Evolutionary conservation across 306 rosid genomes (phyloP).

Genomic region (Corylus americana): DNA sequence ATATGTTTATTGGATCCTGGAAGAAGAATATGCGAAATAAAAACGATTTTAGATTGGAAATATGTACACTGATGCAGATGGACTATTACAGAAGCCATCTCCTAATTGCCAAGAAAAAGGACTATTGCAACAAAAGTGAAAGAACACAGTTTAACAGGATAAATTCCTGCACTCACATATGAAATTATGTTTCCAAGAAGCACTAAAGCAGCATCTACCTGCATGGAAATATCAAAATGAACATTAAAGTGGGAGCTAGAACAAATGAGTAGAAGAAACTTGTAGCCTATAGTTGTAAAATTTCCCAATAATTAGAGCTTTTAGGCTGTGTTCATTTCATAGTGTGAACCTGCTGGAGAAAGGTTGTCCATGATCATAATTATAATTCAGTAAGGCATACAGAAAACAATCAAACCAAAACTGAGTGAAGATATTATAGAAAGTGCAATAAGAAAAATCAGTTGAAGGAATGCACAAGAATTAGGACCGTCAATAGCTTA

Average conservation of each 20-base stretch:
- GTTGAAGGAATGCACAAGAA: neutral
- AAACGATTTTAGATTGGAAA: neutral
- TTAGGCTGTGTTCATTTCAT: neutral
- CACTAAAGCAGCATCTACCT: conserved; percentile 81
- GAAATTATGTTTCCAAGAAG: conserved; percentile 80
- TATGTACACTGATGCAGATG: neutral
- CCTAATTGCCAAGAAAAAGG: neutral
- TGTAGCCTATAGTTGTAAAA: neutral
- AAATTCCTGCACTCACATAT: conserved; percentile 59
- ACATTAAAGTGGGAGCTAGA: conserved; percentile 20
- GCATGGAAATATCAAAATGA: conserved; percentile 38
- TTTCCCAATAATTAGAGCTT: neutral
- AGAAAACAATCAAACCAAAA: neutral
- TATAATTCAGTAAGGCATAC: neutral
- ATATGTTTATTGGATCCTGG: conserved; percentile 62
- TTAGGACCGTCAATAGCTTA: neutral
- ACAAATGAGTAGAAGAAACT: conserved; percentile 2
- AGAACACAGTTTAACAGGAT: conserved; percentile 9
- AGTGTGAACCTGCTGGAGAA: neutral
- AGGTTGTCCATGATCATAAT: neutral
- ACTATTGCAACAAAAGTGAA: neutral
- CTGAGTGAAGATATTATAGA: neutral
- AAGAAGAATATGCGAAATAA: conserved; percentile 34
- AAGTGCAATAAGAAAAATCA: neutral
- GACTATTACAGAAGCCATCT: neutral